Evolutionary conservation across 2,329 filamentous ascomycete genomes (phyloP), one percentile per base, ranked within the genome.

Genomic region (Cordyceps militaris): DNA sequence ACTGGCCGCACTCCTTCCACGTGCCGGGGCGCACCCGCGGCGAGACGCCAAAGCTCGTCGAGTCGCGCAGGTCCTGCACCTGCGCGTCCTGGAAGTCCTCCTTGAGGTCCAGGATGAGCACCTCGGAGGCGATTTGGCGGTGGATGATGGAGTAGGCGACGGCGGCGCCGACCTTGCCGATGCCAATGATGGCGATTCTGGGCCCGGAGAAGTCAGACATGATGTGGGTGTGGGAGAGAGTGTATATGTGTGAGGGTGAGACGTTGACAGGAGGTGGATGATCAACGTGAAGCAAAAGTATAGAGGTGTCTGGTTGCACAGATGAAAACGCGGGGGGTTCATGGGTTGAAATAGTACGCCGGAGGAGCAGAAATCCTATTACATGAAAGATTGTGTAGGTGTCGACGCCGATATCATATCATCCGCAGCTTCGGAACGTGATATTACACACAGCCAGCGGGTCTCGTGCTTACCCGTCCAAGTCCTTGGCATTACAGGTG

Each of bases 41-140:
- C 21, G 67, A 67, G 40, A 70, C 74, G 28, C 73, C 71, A 19
- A 70, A 72, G 57, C 73, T 73, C 2, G 76, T 77, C 0, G 74
- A 76, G 66, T 83, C 80, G 23, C 71, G 70, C 14, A 83, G 74
- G 65, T 83, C 80, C 52, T 73, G 71, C 3, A 80, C 77, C 67
- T 79, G 78, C 26, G 71, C 78, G 64, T 78, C 71, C 56, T 78
- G 69, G 26, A 76, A 61, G 4, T 71, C 69, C 32, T 71, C 70
- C 60, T 81, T 75, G 26, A 74, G 71, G 62, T 83, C 80, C 21
- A 82, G 76, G 3, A 83, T 69, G n/a, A 82, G 72, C 11, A 83
- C 69, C 60, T 82, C 78, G 56, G 68, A 70, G 24, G 75, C 76
- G 42, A 80, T 69, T n/a, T 75, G 76, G 58, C 73, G 71, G 7